A percentile compares a stretch with the other conserved stretches of the same genome.
These are phyloP conservation scores for Globisporangium uncinulatum DNA, from an alignment of 352 stramenopile species.

Conservation along the genomic window DNA sequence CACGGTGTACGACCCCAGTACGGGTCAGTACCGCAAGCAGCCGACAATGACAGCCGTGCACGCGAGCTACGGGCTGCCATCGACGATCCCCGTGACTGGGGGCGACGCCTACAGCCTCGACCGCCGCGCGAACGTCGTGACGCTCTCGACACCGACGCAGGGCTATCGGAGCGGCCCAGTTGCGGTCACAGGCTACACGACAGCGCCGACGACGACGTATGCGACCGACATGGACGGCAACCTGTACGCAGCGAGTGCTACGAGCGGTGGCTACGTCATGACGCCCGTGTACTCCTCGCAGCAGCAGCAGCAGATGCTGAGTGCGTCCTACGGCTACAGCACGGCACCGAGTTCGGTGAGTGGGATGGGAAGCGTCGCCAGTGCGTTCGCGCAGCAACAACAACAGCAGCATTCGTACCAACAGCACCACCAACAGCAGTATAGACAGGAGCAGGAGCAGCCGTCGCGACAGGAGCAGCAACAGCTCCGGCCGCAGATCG, in stretches of 20 bases:
- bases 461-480: slow-evolving; percentile 14
- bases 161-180: background rate
- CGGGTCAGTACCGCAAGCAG: slow-evolving; percentile 41
- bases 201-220: slow-evolving; percentile 8
- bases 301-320: slow-evolving; percentile 19
- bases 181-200: background rate
- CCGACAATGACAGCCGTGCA: slow-evolving; percentile 14
- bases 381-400: slow-evolving; percentile 36
- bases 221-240: slow-evolving; percentile 32
- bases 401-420: slow-evolving; percentile 18
- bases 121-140: slow-evolving; percentile 35
- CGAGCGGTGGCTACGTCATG: slow-evolving; percentile 23
- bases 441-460: slow-evolving; percentile 23
- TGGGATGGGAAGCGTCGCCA: slow-evolving; percentile 13
- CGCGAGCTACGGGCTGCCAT: slow-evolving; percentile 29
- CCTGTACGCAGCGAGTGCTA: slow-evolving; percentile 35
- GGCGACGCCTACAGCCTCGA: slow-evolving; percentile 35
- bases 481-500: slow-evolving; percentile 15
- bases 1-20: slow-evolving; percentile 44
- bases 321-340: slow-evolving; percentile 12
- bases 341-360: slow-evolving; percentile 5
- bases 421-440: slow-evolving; percentile 19
- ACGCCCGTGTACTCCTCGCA: slow-evolving; percentile 12
- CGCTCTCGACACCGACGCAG: slow-evolving; percentile 21
- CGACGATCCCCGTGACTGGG: slow-evolving; percentile 12